A percentile compares a stretch with the other conserved stretches of the same genome.
Evolutionary conservation across 768 basidiomycete genomes (phyloP).

Genomic region (Coprinopsis marcescibilis): DNA sequence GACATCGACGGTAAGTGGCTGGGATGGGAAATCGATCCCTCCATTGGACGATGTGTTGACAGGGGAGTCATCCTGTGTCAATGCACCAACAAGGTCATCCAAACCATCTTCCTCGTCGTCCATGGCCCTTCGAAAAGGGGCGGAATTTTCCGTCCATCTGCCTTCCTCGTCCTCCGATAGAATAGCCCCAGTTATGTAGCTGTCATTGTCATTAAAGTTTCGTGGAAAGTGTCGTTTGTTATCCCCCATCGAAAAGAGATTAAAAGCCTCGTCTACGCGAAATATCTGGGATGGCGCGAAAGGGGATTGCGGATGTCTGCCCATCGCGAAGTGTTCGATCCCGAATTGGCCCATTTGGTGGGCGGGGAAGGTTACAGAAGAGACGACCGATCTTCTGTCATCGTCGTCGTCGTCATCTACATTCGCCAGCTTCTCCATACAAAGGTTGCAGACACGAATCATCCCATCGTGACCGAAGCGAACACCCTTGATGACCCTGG

Average conservation of each 20-base stretch:
- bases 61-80: constrained; percentile 39
- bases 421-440: constrained; percentile 85
- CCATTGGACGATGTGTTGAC: constrained; percentile 29
- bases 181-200: constrained; percentile 46
- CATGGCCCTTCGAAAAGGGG: constrained; percentile 71
- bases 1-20: constrained; percentile 47
- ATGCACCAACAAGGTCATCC: constrained; percentile 33
- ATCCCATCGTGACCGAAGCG: constrained; percentile 94
- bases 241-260: constrained; percentile 78
- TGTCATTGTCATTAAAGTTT: constrained; percentile 43
- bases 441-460: constrained; percentile 93
- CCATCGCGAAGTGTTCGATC: not conserved
- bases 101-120: constrained; percentile 73
- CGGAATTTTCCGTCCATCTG: constrained; percentile 55
- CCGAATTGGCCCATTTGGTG: constrained; percentile 43
- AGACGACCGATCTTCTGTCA: constrained; percentile 74
- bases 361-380: constrained; percentile 67
- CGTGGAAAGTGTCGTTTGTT: constrained; percentile 47
- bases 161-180: constrained; percentile 36
- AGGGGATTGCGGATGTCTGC: constrained; percentile 67
- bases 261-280: constrained; percentile 71
- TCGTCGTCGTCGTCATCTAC: constrained; percentile 90
- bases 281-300: constrained; percentile 86
- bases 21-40: constrained; percentile 52
- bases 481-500: constrained; percentile 90